Evolutionary conservation across 139 green algal species (phyloP).

Genomic region (Spirogloea muscicola): DNA sequence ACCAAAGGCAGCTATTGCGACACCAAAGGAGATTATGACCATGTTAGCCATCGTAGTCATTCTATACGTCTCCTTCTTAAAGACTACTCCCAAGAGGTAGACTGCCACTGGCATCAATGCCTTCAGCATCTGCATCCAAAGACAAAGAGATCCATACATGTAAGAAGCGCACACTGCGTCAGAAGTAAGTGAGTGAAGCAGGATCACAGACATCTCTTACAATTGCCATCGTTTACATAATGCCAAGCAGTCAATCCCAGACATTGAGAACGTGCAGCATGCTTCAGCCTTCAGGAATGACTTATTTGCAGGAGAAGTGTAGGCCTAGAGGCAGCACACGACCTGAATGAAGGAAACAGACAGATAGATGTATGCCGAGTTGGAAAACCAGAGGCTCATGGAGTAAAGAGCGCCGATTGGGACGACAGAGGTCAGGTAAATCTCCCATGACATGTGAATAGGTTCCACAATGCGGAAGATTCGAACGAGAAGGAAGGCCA

Average conservation of each 20-base stretch:
- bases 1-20: conserved; percentile 62
- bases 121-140: conserved; percentile 99
- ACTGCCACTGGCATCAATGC: conserved; percentile 78
- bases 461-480: conserved; percentile 40
- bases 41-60: conserved; percentile 68
- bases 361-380: conserved; percentile 94
- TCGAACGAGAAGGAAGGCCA: conserved; percentile 44
- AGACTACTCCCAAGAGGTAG: conserved; percentile 60
- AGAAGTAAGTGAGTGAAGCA: too few relatives aligned
- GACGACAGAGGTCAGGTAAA: conserved; percentile 48
- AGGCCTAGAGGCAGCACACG: too few relatives aligned
- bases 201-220: too few relatives aligned
- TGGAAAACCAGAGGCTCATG: conserved; percentile 86
- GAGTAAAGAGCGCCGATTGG: conserved; percentile 87
- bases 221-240: too few relatives aligned
- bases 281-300: too few relatives aligned
- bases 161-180: too few relatives aligned
- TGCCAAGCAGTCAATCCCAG: too few relatives aligned
- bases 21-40: conserved; percentile 80
- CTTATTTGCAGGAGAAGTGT: too few relatives aligned
- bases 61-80: conserved; percentile 69
- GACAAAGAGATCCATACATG: too few relatives aligned
- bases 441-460: conserved; percentile 28
- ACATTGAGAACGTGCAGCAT: too few relatives aligned
- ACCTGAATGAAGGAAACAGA: conserved; percentile 97